Evolutionary conservation across 306 rosid species (phyloP).

Genomic region (Cicer bijugum): DNA sequence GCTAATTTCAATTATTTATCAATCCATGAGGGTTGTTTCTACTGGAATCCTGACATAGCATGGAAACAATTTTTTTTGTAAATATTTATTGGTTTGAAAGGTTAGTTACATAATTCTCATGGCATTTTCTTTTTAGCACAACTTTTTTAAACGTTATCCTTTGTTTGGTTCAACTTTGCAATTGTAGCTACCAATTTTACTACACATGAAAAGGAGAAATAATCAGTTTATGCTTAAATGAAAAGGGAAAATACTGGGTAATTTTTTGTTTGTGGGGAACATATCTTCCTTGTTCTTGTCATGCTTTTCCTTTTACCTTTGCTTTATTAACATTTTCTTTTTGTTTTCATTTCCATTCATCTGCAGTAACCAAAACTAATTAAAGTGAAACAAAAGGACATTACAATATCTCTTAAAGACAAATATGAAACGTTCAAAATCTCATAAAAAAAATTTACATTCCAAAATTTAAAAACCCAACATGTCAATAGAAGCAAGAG

Average conservation of each 20-base stretch:
- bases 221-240: no score
- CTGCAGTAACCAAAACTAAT: conserved; percentile 10
- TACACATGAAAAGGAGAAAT: neutral
- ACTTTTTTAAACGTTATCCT: neutral
- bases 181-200: no score
- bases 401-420: neutral
- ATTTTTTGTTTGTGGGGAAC: conserved; percentile 14
- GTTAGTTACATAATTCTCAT: neutral
- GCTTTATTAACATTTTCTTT: conserved; percentile 9
- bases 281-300: conserved; percentile 31
- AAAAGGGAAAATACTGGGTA: neutral
- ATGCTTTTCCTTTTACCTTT: conserved; percentile 35
- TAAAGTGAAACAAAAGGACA: conserved; percentile 4
- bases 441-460: conserved; percentile 1
- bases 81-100: conserved; percentile 19
- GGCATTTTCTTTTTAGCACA: neutral
- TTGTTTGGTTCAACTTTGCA: conserved; percentile 8
- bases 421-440: conserved; percentile 12
- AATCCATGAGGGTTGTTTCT: neutral
- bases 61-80: neutral
- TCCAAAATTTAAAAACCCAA: conserved; percentile 29
- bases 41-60: neutral
- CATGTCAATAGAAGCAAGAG: neutral
- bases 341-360: conserved; percentile 28
- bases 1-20: conserved; percentile 12